A percentile compares a stretch with the other conserved stretches of the same genome.
Conservation (phyloP, 176 grass and related monocot species). For the Panicum miliaceum region DNA sequence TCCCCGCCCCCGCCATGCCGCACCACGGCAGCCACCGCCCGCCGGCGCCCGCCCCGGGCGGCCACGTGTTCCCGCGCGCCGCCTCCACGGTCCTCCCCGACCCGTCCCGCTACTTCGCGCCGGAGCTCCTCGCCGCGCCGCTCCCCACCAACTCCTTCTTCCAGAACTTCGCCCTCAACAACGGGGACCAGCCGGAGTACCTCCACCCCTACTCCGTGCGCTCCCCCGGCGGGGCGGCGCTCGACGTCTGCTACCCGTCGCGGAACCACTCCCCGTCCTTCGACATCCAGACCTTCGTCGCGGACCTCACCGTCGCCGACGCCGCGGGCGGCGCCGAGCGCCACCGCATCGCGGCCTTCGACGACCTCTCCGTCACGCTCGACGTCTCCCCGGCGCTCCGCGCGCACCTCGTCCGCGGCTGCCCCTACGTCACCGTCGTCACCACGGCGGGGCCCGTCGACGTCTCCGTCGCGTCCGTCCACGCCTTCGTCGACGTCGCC, state of each 20-base stretch:
- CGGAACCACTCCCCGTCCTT: slow-evolving; percentile 61
- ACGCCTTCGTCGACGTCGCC: slow-evolving; percentile 70
- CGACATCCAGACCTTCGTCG: slow-evolving; percentile 82
- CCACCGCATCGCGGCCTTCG: slow-evolving; percentile 67
- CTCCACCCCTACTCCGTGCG: slow-evolving; percentile 88
- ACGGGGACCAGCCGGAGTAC: slow-evolving; percentile 96
- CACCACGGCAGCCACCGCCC: slow-evolving; percentile 20
- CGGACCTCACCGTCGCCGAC: slow-evolving; percentile 77
- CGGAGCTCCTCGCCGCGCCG: slow-evolving; percentile 63
- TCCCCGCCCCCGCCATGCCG: slow-evolving; percentile 13
- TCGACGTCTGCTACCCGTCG: slow-evolving; percentile 75
- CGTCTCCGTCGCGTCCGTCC: slow-evolving; percentile 71
- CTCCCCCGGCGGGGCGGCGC: slow-evolving; percentile 47
- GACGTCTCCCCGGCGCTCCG: slow-evolving; percentile 70
- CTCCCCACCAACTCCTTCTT: slow-evolving; percentile 98
- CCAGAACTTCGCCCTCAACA: slow-evolving; percentile 91
- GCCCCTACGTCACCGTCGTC: slow-evolving; percentile 76
- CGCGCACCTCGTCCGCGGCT: slow-evolving; percentile 80
- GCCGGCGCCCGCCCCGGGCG: neutral
- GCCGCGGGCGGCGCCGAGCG: neutral
- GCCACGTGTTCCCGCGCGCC: slow-evolving; percentile 62
- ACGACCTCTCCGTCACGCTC: slow-evolving; percentile 92
- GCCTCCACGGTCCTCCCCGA: slow-evolving; percentile 80
- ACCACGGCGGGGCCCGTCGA: slow-evolving; percentile 48
- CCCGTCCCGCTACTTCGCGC: slow-evolving; percentile 81